Conservation (phyloP, 352 stramenopile species). For the Globisporangium spiculum region DNA sequence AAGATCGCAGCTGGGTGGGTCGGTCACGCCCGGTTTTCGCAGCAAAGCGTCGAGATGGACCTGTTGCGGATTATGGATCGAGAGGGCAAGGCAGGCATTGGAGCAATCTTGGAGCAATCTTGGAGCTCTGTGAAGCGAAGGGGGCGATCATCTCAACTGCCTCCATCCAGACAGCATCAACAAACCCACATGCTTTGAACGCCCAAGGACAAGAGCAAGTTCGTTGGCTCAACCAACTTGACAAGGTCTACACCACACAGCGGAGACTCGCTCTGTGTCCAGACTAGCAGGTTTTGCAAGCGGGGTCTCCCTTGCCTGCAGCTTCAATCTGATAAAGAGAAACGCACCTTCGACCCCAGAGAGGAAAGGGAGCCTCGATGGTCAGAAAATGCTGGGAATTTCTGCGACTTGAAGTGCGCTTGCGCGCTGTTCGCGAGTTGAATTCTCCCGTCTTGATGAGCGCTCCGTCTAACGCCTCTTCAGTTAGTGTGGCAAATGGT, state of each 20-base stretch:
- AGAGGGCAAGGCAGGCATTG: neutral
- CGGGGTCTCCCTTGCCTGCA: neutral
- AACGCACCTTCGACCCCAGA: neutral
- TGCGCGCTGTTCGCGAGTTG: neutral
- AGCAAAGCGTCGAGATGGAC: neutral
- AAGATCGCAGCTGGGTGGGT: neutral
- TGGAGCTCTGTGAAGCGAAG: neutral
- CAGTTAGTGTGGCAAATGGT: neutral
- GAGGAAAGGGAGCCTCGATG: neutral
- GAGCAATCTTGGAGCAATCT: neutral
- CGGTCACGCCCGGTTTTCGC: neutral
- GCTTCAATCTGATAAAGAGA: neutral
- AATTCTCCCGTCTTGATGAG: neutral
- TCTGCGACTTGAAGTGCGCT: neutral
- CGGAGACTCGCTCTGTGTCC: neutral
- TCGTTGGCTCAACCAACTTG: neutral
- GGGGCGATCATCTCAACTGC: neutral
- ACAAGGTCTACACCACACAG: neutral
- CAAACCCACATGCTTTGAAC: neutral
- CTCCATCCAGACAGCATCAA: neutral
- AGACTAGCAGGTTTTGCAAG: neutral
- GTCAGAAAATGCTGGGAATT: neutral
- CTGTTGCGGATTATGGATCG: neutral
- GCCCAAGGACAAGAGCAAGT: neutral
- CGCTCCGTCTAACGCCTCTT: neutral